Evolutionary conservation across 2,329 filamentous ascomycete species (phyloP), one percentile per base, ranked within the genome.

Genomic region (Ophiocordyceps polyrhachis-furcata): DNA sequence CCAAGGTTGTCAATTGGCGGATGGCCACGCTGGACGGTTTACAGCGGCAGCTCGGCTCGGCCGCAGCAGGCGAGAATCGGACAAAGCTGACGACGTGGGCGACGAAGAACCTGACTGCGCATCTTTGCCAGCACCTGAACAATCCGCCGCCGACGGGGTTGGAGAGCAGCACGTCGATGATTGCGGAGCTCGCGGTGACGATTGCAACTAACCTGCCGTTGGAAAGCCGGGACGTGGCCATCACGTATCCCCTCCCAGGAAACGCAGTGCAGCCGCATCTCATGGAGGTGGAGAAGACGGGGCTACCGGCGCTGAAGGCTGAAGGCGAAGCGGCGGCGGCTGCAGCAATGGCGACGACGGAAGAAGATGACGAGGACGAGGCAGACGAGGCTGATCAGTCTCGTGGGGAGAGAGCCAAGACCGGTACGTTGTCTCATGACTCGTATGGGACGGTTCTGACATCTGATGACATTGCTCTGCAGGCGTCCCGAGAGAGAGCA

Each of bases 21-120:
- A 78, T 96, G 63, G 80, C 89, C 4, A 98, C 91, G 3, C 69
- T 96, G 15, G 91, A 98, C 56, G 91, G 89, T n/a, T 69, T 98
- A 17, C 73, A 80, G 50, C 77, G 82, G 44, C 61, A 74, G 32
- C 70, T 96, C 17, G 71, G 73, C 46, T 76, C 80, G 4, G 66
- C 75, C 0, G 71, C 80, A 45, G 80, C 78, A 41, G 69, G 70
- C 13, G 74, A 82, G 12, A 73, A 87, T 60, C 78, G 80, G 28
- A 63, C 71, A 8, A 68, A 75, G 44, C 76, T 95, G 47, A 84
- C 81, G 25, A 75, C 78, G 45, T 73, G 76, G 54, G 72, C 84
- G 14, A 82, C 85, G 11, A 68, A 68, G 42, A 78, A 77, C 51
- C 68, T 89, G 46, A 79, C 79, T 2, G 76, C 73, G 5, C 77